phyloP scores from a whole-genome alignment of 1,284 basidiomycete species.

The Trametes hirsuta region DNA sequence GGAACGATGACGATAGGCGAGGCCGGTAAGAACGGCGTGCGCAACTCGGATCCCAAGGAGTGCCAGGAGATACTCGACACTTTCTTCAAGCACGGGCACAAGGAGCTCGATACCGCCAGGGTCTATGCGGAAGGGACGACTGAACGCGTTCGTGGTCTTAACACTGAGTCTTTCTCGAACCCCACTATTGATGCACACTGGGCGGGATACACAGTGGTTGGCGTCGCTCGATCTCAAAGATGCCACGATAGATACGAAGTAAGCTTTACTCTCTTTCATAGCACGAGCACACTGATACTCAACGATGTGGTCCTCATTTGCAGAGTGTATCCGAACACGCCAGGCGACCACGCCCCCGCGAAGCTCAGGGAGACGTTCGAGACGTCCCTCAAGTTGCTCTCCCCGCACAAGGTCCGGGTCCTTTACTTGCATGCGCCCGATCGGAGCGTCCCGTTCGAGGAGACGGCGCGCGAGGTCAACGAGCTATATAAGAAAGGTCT shows the following conservation, averaged over 20 bases:
- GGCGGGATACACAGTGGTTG: conserved; percentile 40
- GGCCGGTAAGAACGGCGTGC: conserved; percentile 46
- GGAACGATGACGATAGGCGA: conserved; percentile 56
- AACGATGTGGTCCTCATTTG: not conserved
- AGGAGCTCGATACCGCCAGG: conserved; percentile 53
- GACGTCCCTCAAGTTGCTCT: conserved; percentile 42
- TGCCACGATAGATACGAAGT: conserved; percentile 56
- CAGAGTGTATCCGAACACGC: conserved; percentile 47
- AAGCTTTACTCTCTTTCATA: conserved; percentile 8
- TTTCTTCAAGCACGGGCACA: conserved; percentile 47
- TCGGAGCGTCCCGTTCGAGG: conserved; percentile 48
- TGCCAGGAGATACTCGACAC: conserved; percentile 51
- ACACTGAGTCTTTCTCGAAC: no score
- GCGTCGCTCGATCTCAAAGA: conserved; percentile 46
- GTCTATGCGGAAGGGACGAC: conserved; percentile 55
- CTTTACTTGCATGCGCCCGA: conserved; percentile 54
- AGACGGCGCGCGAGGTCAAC: conserved; percentile 47
- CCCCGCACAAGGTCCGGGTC: conserved; percentile 43
- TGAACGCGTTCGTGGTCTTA: conserved; percentile 49
- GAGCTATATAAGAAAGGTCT: conserved; percentile 46
- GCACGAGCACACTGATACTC: not conserved
- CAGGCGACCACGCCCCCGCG: conserved; percentile 44
- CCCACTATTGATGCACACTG: no score
- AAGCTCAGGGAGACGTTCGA: conserved; percentile 42
- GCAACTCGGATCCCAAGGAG: conserved; percentile 40